These are phyloP conservation scores for Claviceps cyperi DNA, from an alignment of 2,329 filamentous ascomycete genomes.

Conservation along the genomic window DNA sequence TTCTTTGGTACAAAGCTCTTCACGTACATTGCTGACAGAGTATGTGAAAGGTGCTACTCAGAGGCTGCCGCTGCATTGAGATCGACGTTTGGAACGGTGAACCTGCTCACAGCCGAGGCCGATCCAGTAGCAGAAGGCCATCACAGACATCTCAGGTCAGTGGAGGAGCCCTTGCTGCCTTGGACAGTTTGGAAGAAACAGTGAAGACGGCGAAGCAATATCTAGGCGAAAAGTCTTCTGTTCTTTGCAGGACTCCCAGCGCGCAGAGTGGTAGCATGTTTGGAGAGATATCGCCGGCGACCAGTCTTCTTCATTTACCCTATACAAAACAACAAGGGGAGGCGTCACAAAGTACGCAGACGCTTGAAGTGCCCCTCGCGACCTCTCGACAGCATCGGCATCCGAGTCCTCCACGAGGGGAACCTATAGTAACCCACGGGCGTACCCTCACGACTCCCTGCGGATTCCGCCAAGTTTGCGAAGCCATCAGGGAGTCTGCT, in stretches of 20 bases:
- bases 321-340: conserved; percentile 21
- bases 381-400: conserved; percentile 5
- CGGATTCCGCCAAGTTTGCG: conserved; percentile 74
- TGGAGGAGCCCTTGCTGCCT: conserved; percentile 26
- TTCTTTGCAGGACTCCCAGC: conserved; percentile 26
- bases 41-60: conserved; percentile 44
- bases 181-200: conserved; percentile 19
- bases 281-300: conserved; percentile 17
- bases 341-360: conserved; percentile 16
- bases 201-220: conserved; percentile 14
- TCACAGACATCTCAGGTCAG: conserved; percentile 33
- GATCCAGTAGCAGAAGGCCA: conserved; percentile 30
- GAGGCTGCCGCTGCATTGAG: conserved; percentile 79
- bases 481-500: conserved; percentile 61
- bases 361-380: background rate
- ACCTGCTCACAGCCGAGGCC: conserved; percentile 20
- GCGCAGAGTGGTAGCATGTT: conserved; percentile 18
- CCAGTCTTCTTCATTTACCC: conserved; percentile 14
- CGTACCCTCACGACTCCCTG: conserved; percentile 79
- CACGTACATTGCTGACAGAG: background rate
- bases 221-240: conserved; percentile 15
- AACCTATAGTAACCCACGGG: conserved; percentile 70
- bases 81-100: conserved; percentile 88
- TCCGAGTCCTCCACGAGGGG: conserved; percentile 28
- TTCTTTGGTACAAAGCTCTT: background rate